Conservation (phyloP, 78 protist genomes). For the Planoprotostelium fungivorum region DNA sequence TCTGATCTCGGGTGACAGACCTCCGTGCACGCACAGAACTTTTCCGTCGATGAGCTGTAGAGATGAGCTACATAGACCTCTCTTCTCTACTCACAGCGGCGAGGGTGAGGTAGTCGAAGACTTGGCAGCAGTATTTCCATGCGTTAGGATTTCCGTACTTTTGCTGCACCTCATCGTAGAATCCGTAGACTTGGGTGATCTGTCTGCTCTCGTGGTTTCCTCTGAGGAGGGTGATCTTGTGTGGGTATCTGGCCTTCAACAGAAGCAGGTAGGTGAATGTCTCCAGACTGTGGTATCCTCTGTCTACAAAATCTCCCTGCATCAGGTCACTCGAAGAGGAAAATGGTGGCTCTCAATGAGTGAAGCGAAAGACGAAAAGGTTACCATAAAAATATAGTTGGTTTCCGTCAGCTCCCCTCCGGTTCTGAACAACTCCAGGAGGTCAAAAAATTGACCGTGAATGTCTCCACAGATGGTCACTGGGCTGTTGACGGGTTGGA, state of each 20-base stretch:
- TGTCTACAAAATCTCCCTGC: slow-evolving; percentile 98
- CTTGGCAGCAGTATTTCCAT: slow-evolving; percentile 92
- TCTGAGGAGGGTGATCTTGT: slow-evolving; percentile 85
- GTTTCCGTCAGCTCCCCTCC: slow-evolving; percentile 94
- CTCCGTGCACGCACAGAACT: slow-evolving; percentile 97
- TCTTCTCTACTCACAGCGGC: slow-evolving; percentile 65
- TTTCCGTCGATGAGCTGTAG: slow-evolving; percentile 80
- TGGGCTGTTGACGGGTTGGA: slow-evolving; percentile 91
- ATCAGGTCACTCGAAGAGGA: neutral
- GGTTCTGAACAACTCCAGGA: slow-evolving; percentile 88
- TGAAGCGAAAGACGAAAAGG: neutral
- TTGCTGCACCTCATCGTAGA: slow-evolving; percentile 95
- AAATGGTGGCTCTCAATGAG: neutral
- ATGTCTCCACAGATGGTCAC: slow-evolving; percentile 98
- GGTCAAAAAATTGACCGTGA: slow-evolving; percentile 97
- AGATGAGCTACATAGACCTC: too few relatives aligned
- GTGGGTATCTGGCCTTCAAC: slow-evolving; percentile 91
- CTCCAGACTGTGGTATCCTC: slow-evolving; percentile 96
- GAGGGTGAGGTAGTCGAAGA: slow-evolving; percentile 92
- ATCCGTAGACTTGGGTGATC: slow-evolving; percentile 96
- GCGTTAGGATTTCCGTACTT: slow-evolving; percentile 95
- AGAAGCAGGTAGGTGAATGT: slow-evolving; percentile 88
- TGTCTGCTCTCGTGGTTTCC: slow-evolving; percentile 97
- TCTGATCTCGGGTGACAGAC: slow-evolving; percentile 86
- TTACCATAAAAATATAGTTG: slow-evolving; percentile 93